Base-by-base conservation (phyloP, 106 monocot genomes). In the Ottelia alismoides region DNA sequence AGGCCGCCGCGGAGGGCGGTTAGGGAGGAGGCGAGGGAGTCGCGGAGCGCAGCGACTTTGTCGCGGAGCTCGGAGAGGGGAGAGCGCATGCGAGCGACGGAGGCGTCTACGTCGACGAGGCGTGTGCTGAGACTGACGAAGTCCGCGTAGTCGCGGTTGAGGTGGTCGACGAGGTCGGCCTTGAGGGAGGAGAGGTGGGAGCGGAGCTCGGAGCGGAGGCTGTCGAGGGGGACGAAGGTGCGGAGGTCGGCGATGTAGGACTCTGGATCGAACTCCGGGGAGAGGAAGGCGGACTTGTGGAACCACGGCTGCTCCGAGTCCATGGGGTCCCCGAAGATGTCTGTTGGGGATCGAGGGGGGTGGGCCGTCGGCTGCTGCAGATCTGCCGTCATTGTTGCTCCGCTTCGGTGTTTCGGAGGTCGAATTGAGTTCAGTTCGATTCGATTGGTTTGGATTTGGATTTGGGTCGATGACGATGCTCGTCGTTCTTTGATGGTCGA, bases 111-210 rank as follows among this genome's bases (percentile, higher is more conserved):
- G 45, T 83, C 96, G n/a, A 85, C 81, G 52, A 96, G 84, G 53
- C 81, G 75, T n/a, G 78, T 79, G 65, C 78, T 81, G 65, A 96
- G 78, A 57, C 76, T 69, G 51, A 89, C 88, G 67, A 96, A 96
- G 62, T 96, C 96, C 25, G 84, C 81, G 61, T 96, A 96, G 66
- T 96, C 88, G 30, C 84, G 88, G 74, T 96, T 89, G 65, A 96
- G 76, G 61, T 88, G 89, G 7, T 85, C 96, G 40, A 96, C 79
- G 28, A 96, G 84, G 57, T 89, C 84, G 53, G 85, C 73, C 29
- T 85, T 73, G 57, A 96, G 85, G 49, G 74, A 31, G 46, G 84
- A 47, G 43, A 89, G 81, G 69, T 96, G 82, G 31, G 78, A 51
- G 17, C 72, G 78, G 66, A 96, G 96, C 72, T 96, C 89, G 44